Percentiles rank a stretch among this genome's conserved stretches.
Conservation (phyloP, 2,329 filamentous ascomycete species). For the Orbilia brochopaga region DNA sequence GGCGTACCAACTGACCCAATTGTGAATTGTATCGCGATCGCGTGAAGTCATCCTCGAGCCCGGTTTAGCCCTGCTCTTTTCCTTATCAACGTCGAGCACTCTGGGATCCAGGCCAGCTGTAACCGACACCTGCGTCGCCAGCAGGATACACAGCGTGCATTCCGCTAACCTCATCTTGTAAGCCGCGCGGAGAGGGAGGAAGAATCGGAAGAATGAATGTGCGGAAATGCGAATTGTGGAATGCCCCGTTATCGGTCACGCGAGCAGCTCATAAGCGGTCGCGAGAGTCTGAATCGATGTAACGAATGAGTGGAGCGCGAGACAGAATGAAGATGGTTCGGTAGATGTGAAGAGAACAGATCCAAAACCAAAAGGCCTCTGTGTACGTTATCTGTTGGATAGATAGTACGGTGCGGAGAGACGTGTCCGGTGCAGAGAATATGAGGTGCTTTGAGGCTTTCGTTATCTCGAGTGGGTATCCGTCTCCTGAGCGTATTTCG, state of each 20-base stretch:
- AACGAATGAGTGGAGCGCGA: too few species aligned
- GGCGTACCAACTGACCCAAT: neutral
- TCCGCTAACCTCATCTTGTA: neutral
- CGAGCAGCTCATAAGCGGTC: neutral
- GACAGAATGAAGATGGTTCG: too few species aligned
- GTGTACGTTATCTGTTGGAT: too few species aligned
- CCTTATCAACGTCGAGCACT: slow-evolving; percentile 1
- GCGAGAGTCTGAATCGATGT: too few species aligned
- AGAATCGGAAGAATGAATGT: neutral
- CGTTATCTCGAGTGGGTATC: too few species aligned
- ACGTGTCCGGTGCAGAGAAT: too few species aligned
- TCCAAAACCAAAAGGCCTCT: too few species aligned
- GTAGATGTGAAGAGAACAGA: too few species aligned
- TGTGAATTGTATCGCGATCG: neutral
- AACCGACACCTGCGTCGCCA: neutral
- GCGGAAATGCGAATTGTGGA: neutral
- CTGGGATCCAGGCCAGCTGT: neutral
- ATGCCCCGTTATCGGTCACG: neutral
- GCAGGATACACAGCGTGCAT: slow-evolving; percentile 1
- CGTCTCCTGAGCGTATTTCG: too few species aligned
- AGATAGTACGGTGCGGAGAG: too few species aligned
- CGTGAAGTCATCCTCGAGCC: neutral
- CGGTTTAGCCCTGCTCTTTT: slow-evolving; percentile 6
- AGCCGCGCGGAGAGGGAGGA: neutral
- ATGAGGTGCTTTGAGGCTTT: too few species aligned